These are phyloP conservation scores for Lyophyllum shimeji DNA, from an alignment of 768 basidiomycete genomes.

Conservation along the genomic window DNA sequence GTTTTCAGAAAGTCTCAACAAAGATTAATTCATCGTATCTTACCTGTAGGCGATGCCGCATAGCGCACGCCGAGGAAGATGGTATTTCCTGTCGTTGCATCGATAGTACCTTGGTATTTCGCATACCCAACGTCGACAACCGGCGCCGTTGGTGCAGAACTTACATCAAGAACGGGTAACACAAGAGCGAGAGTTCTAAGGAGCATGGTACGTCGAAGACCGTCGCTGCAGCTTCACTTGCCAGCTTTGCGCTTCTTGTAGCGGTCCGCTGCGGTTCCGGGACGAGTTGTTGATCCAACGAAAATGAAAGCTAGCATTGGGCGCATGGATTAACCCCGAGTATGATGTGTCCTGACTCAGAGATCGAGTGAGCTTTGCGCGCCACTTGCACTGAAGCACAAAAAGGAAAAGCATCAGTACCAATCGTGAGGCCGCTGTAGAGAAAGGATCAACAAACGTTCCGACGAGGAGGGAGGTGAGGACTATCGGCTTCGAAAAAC, in stretches of 20 bases:
- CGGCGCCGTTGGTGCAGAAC: slow-evolving; percentile 10
- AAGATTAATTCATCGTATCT: slow-evolving; percentile 2
- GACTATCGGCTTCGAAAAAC: background rate
- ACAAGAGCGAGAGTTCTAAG: background rate
- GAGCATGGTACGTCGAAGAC: background rate
- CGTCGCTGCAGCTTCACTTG: background rate
- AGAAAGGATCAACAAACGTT: background rate
- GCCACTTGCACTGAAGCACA: background rate
- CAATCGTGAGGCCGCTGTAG: no score
- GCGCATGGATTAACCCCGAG: background rate
- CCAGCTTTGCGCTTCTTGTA: background rate
- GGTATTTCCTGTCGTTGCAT: slow-evolving; percentile 31
- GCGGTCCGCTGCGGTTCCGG: background rate
- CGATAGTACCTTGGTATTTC: slow-evolving; percentile 38
- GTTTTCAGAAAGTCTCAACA: background rate
- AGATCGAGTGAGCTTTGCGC: background rate
- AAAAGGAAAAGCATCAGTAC: background rate
- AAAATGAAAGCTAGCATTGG: background rate
- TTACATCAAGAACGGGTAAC: background rate
- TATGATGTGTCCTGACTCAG: background rate
- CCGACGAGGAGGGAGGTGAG: background rate
- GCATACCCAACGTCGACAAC: slow-evolving; percentile 46
- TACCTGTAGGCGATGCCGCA: slow-evolving; percentile 49
- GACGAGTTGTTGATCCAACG: background rate
- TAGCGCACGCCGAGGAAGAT: slow-evolving; percentile 46